These are phyloP conservation scores for Eucalyptus marginata DNA, from an alignment of 345 rosid species.

Conservation along the genomic window DNA sequence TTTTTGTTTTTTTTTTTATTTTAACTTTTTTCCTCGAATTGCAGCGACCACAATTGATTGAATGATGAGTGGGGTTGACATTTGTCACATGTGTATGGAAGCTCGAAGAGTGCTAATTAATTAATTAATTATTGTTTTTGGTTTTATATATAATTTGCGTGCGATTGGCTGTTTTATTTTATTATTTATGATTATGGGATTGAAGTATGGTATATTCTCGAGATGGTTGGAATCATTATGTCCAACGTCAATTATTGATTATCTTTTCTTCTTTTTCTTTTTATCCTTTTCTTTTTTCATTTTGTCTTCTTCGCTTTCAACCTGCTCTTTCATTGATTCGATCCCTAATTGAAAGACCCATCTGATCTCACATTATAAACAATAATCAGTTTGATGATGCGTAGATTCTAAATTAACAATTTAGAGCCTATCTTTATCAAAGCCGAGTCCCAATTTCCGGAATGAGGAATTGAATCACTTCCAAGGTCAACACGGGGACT, in stretches of 20 bases:
- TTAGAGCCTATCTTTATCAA: not conserved
- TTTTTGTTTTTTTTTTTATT: fast-evolving
- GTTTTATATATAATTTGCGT: not conserved
- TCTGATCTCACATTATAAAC: fast-evolving
- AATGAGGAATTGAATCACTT: not conserved
- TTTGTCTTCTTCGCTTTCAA: not conserved
- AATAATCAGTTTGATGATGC: too few relatives aligned
- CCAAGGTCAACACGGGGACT: fast-evolving
- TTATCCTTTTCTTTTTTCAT: not conserved
- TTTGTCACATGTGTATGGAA: not conserved
- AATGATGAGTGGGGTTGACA: not conserved
- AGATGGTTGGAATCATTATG: not conserved
- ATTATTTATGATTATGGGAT: not conserved
- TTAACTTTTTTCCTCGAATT: not conserved
- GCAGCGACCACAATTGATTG: not conserved
- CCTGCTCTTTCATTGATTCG: not conserved
- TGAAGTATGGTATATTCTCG: not conserved
- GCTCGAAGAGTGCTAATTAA: not conserved
- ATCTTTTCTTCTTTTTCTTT: not conserved
- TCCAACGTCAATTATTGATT: not conserved
- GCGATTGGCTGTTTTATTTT: not conserved
- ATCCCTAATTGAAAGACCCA: not conserved
- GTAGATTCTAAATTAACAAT: not conserved
- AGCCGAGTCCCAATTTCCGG: fast-evolving
- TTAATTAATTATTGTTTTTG: not conserved